Evolutionary conservation across 2,329 filamentous ascomycete species (phyloP).

Genomic region (Lecanicillium sp.): DNA sequence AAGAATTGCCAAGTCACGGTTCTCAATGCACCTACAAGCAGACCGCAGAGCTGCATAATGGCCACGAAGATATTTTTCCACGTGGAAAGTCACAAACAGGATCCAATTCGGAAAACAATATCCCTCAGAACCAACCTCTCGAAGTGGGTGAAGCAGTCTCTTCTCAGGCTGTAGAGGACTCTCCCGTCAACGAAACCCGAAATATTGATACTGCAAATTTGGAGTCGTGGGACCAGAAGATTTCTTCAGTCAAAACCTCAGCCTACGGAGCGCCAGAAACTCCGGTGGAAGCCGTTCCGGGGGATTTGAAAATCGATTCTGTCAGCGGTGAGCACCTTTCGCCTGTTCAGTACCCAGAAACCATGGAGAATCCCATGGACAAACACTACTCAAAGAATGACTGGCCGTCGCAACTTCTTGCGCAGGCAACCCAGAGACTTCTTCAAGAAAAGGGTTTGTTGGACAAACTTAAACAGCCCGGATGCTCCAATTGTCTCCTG

Average conservation of each 20-base stretch:
- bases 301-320: slow-evolving; percentile 2
- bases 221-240: neutral
- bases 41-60: too few relatives aligned
- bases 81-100: too few relatives aligned
- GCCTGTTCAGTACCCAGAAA: slow-evolving; percentile 1
- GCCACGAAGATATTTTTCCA: too few relatives aligned
- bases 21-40: too few relatives aligned
- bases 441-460: slow-evolving; percentile 13
- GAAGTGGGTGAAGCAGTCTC: too few relatives aligned
- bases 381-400: slow-evolving; percentile 8
- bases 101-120: too few relatives aligned
- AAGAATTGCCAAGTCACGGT: too few relatives aligned
- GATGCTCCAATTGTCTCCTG: slow-evolving; percentile 11
- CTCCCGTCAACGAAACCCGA: neutral
- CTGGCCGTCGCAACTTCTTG: slow-evolving; percentile 21
- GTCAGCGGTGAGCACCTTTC: slow-evolving; percentile 4
- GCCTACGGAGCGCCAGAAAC: too few relatives aligned
- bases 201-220: too few relatives aligned
- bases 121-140: too few relatives aligned
- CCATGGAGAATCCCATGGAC: neutral
- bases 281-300: neutral
- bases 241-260: neutral
- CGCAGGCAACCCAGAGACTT: slow-evolving; percentile 18
- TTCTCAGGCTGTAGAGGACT: slow-evolving; percentile 2
- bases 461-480: slow-evolving; percentile 1